Conservation (phyloP, 345 rosid genomes). For the Pistacia vera region DNA sequence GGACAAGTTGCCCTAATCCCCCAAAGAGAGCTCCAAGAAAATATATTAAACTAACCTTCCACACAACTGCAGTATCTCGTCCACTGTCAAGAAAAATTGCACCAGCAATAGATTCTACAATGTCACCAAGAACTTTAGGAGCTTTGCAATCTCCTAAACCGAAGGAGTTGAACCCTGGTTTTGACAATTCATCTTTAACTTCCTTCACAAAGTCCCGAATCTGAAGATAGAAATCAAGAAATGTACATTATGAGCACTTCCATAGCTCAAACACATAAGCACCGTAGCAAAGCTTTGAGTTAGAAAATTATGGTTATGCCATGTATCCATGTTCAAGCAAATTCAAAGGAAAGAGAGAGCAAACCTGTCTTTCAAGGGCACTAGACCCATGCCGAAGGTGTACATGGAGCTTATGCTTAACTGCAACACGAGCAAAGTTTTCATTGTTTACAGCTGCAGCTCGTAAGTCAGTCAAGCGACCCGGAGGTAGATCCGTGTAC, state of each 20-base stretch:
- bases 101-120: conserved; percentile 95
- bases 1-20: too few species aligned
- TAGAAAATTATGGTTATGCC: conserved; percentile 2
- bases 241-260: conserved; percentile 18
- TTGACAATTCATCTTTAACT: conserved; percentile 71
- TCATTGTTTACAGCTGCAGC: conserved; percentile 99
- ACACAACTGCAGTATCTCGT: conserved; percentile 73
- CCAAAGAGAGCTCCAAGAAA: too few species aligned
- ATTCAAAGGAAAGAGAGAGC: conserved; percentile 18
- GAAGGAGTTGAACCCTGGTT: conserved; percentile 96
- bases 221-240: conserved; percentile 41
- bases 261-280: not conserved
- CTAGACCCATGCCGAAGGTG: conserved; percentile 95
- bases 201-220: conserved; percentile 94
- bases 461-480: conserved; percentile 94
- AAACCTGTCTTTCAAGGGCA: conserved; percentile 97
- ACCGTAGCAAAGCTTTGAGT: not conserved
- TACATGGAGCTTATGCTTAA: conserved; percentile 87
- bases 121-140: conserved; percentile 98
- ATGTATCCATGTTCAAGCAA: not conserved
- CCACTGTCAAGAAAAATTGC: conserved; percentile 93
- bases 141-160: conserved; percentile 99
- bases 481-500: conserved; percentile 90
- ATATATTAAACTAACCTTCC: conserved; percentile 64
- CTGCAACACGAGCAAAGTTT: conserved; percentile 97